These are phyloP conservation scores for Trypanosoma scelopori DNA, from an alignment of 208 protist genomes.

Conservation along the genomic window DNA sequence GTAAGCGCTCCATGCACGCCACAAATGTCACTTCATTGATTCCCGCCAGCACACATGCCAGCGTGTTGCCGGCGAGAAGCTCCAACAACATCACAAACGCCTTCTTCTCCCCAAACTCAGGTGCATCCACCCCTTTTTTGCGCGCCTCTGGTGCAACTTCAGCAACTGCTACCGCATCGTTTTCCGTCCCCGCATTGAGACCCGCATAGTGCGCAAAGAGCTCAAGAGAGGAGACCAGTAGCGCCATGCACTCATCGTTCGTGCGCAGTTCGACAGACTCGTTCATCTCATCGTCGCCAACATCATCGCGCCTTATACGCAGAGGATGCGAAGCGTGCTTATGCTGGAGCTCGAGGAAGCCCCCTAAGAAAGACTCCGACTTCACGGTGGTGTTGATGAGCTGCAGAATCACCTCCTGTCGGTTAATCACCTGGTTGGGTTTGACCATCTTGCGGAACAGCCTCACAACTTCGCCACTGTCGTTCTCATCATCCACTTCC, in stretches of 20 bases:
- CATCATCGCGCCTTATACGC: constrained; percentile 18
- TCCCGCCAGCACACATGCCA: constrained; percentile 87
- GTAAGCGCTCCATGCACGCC: constrained; percentile 66
- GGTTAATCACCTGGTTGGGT: constrained; percentile 88
- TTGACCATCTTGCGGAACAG: constrained; percentile 83
- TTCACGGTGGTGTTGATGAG: constrained; percentile 82
- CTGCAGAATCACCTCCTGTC: constrained; percentile 79
- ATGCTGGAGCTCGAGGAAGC: constrained; percentile 85
- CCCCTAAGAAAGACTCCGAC: constrained; percentile 76
- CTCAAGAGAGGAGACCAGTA: constrained; percentile 72
- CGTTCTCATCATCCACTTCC: constrained; percentile 28
- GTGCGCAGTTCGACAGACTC: constrained; percentile 35
- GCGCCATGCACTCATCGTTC: constrained; percentile 68
- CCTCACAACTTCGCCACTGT: constrained; percentile 31
- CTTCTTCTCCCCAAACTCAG: constrained; percentile 52
- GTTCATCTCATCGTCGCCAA: constrained; percentile 25
- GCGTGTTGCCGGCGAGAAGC: constrained; percentile 84
- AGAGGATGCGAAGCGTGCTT: neutral
- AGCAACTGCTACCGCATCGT: constrained; percentile 25
- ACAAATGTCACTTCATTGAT: constrained; percentile 91
- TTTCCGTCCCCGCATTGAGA: constrained; percentile 50
- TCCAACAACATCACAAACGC: constrained; percentile 82
- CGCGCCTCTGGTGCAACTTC: neutral
- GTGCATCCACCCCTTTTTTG: constrained; percentile 11
- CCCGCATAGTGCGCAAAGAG: constrained; percentile 82